Conservation (phyloP, 2,329 filamentous ascomycete genomes). For the Sarocladium brachiariae region DNA sequence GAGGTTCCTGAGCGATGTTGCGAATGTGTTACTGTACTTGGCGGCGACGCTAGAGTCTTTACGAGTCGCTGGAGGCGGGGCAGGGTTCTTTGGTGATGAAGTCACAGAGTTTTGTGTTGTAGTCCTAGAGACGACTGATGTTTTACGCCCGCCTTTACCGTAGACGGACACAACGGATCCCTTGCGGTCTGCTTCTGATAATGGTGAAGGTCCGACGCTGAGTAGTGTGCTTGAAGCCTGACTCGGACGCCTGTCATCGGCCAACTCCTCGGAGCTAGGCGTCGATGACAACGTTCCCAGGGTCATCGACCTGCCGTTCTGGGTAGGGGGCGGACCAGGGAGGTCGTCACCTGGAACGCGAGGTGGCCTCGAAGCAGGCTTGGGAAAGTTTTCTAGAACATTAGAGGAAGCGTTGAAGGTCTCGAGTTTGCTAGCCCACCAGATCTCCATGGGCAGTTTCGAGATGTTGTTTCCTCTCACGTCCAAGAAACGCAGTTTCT, state of each 20-base stretch:
- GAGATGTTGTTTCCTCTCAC: constrained; percentile 90
- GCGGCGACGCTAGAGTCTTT: constrained; percentile 88
- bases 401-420: constrained; percentile 95
- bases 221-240: constrained; percentile 72
- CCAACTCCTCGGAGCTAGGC: constrained; percentile 72
- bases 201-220: constrained; percentile 69
- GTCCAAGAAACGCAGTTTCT: constrained; percentile 78
- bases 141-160: constrained; percentile 74
- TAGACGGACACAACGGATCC: constrained; percentile 77
- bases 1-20: constrained; percentile 73
- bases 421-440: constrained; percentile 87
- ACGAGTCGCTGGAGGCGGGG: constrained; percentile 43
- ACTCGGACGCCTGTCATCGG: constrained; percentile 68
- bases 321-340: constrained; percentile 24
- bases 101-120: constrained; percentile 37
- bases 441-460: constrained; percentile 85
- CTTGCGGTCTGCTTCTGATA: constrained; percentile 59
- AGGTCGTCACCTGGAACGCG: constrained; percentile 49
- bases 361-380: constrained; percentile 65
- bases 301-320: constrained; percentile 34
- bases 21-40: constrained; percentile 78
- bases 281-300: constrained; percentile 45
- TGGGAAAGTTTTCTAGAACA: constrained; percentile 83
- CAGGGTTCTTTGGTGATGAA: not conserved
- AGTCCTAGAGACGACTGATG: constrained; percentile 69